Evolutionary conservation across 2,329 filamentous ascomycete species (phyloP).

Genomic region (Lecanoromycetidae sp.): DNA sequence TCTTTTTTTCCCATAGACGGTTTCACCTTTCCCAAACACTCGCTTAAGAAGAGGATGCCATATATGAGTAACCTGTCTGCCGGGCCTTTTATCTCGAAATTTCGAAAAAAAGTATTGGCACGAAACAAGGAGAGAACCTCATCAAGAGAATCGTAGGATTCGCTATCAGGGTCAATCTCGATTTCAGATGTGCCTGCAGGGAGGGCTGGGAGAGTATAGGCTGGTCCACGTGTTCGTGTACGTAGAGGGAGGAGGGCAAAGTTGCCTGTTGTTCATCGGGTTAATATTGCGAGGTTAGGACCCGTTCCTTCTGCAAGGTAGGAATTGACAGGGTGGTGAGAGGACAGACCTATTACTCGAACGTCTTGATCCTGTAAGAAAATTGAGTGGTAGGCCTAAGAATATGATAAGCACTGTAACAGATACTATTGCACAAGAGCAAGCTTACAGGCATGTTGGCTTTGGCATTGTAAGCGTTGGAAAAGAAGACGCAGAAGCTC

Average conservation of each 20-base stretch:
- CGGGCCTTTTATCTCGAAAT: slow-evolving; percentile 96
- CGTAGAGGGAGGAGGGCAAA: slow-evolving; percentile 89
- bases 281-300: too few relatives aligned
- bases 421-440: background rate
- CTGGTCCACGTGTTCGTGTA: slow-evolving; percentile 89
- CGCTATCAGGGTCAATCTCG: slow-evolving; percentile 63
- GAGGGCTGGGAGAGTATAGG: slow-evolving; percentile 65
- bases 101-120: slow-evolving; percentile 97
- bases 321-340: slow-evolving; percentile 19
- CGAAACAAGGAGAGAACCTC: slow-evolving; percentile 88
- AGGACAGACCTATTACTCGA: slow-evolving; percentile 49
- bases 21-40: slow-evolving; percentile 79
- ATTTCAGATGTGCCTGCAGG: slow-evolving; percentile 41
- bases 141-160: slow-evolving; percentile 93
- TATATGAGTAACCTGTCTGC: slow-evolving; percentile 93
- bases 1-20: slow-evolving; percentile 54
- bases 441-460: slow-evolving; percentile 10
- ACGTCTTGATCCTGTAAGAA: slow-evolving; percentile 71
- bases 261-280: too few relatives aligned
- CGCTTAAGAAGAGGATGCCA: slow-evolving; percentile 87
- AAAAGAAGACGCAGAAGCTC: background rate
- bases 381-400: slow-evolving; percentile 91
- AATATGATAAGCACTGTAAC: slow-evolving; percentile 12
- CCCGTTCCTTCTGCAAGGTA: slow-evolving; percentile 34
- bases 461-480: background rate